Conservation (phyloP, 169 alveolate genomes). For the Plasmodium gallinaceum region DNA sequence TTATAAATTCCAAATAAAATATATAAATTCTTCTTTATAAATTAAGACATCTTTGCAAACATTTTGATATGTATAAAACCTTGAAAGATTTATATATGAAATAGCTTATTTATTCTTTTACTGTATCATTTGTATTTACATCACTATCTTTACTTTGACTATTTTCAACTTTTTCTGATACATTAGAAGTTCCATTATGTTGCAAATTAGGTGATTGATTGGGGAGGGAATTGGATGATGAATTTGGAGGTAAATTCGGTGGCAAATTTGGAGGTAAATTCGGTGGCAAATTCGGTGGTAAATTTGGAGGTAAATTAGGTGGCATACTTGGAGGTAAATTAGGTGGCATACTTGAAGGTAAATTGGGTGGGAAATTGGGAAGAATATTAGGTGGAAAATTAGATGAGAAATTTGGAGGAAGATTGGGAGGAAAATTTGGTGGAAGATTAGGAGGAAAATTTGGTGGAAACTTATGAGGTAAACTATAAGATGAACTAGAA, state of each 20-base stretch:
- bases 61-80: too few species aligned
- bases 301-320: slow-evolving; percentile 54
- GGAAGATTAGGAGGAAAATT: slow-evolving; percentile 48
- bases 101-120: not conserved
- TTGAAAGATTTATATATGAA: not conserved
- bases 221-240: slow-evolving; percentile 67
- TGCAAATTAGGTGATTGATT: slow-evolving; percentile 36
- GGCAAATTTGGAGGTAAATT: slow-evolving; percentile 50
- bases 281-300: slow-evolving; percentile 59
- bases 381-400: slow-evolving; percentile 40
- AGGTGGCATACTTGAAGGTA: slow-evolving; percentile 80
- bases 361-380: slow-evolving; percentile 72
- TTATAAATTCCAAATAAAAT: too few species aligned
- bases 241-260: slow-evolving; percentile 49
- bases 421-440: slow-evolving; percentile 21
- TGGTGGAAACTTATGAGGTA: slow-evolving; percentile 31
- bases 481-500: slow-evolving; percentile 9
- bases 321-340: slow-evolving; percentile 24
- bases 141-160: slow-evolving; percentile 12
- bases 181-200: not conserved
- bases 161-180: slow-evolving; percentile 19
- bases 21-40: too few species aligned
- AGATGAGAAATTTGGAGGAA: slow-evolving; percentile 44
- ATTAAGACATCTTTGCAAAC: too few species aligned
- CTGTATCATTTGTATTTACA: not conserved